Base-by-base conservation (phyloP, 2,329 filamentous ascomycete species). In the Fusarium buxicola region DNA sequence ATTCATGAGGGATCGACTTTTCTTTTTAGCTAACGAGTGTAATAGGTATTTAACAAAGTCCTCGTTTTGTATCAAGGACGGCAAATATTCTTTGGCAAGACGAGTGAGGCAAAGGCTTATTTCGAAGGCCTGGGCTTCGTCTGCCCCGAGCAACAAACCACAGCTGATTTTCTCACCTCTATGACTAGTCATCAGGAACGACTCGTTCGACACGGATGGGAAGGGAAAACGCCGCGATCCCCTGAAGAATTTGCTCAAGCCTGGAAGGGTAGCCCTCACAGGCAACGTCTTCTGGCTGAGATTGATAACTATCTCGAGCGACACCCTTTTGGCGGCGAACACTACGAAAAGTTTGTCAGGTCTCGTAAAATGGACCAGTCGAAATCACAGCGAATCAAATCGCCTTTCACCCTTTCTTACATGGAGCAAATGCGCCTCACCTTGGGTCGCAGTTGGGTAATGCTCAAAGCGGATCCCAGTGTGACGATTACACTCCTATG, bases 161-260 rank as follows among this genome's bases (percentile, higher is more conserved):
- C 89, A 2, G 86, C 89, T 3, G 90, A 92, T 69, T 92, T 92
- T 74, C 74, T 92, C 28, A 92, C 68, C 1, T 82, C 81, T 0
- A 79, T 85, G 35, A 84, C 81, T 4, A 75, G 69, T 11, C 73
- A 75, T 4, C 63, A 70, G 6, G 76, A 78, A 60, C 75, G 76
- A 21, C 55, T 73, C 13, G 59, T 75, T 11, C 72, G 68, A 16
- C 63, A 67, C 7, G 76, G 76, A 4, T 76, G 65, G 21, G 70
- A 77, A 50, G 63, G 63, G 8, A 72, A 64, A 25, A 74, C 74
- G 0, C 76, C 76, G 0, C 55, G 74, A 40, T 77, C 74, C 1
- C 67, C 76, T 0, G 75, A 77, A 5, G 76, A 78, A 16, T 78
- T 78, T 25, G 74, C 73, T 1, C 63, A 72, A 24, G 66, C 63